Evolutionary conservation across 306 rosid genomes (phyloP), one percentile per base, ranked within the genome.

Genomic region (Cicer pinnatifidum): DNA sequence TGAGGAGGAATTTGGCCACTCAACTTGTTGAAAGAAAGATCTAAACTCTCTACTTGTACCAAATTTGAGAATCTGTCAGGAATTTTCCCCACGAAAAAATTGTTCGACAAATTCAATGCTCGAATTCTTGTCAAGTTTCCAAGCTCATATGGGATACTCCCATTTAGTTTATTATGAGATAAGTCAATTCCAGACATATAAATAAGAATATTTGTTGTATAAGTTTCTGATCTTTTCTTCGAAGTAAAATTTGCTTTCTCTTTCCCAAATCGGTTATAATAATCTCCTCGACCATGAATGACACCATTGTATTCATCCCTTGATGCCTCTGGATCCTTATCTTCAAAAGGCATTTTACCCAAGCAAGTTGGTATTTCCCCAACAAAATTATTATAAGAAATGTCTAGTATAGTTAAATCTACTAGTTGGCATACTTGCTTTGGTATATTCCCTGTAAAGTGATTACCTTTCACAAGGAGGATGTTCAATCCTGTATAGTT

Each of bases 321-420:
- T 39, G 38, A 28, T 2, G 1, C 0, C 0, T 13, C 51, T 11
- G 53, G 13, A 69, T 39, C 1, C 3, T 28, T 2, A n/a, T 50
- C 52, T 3, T 67, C 28, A 68, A 76, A 76, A 44, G 60, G 19
- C 12, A 68, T 35, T 52, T 52, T 41, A 1, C 79, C 79, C 10
- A 75, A 64, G 11, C 72, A 75, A 20, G 7, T 64, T 0, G 72
- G 72, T 40, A 75, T 75, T 52, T 43, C 16, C 46, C 73, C 73
- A 20, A 20, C 28, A 20, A 64, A 39, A 9, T 6, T 41, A 11
- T 57, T 57, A 23, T 0, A 57, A 11, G 63, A 57, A 57, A 57
- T 16, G n/a, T 57, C 63, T 11, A 57, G 6, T 6, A 65, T 56
- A 6, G 1, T 17, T 35, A 76, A 35, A 57, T 16, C 2, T 5